Conservation (phyloP, 805 yeast genomes). For the Candida awuae region DNA sequence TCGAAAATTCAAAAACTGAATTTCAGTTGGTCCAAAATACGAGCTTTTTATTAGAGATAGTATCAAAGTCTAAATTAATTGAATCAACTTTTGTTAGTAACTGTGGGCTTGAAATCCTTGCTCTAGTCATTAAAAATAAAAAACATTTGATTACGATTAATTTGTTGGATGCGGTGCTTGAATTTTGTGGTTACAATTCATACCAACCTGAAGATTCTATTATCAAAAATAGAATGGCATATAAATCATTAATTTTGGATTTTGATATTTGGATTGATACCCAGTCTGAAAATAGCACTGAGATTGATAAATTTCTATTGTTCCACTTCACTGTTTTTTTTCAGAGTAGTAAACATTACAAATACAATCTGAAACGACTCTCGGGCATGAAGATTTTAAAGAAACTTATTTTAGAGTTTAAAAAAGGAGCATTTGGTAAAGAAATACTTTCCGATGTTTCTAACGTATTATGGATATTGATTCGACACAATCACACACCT, state of each 20-base stretch:
- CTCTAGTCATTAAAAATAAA: constrained; percentile 44
- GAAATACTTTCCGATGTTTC: constrained; percentile 32
- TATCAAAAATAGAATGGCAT: constrained; percentile 48
- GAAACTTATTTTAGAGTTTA: constrained; percentile 43
- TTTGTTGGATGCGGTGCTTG: constrained; percentile 41
- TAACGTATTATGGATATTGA: constrained; percentile 33
- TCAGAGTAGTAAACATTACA: constrained; percentile 41
- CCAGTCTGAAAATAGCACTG: constrained; percentile 23
- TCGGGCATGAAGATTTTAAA: constrained; percentile 40
- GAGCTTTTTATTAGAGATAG: constrained; percentile 34
- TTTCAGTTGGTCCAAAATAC: constrained; percentile 30
- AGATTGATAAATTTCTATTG: constrained; percentile 44
- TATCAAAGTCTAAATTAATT: constrained; percentile 37
- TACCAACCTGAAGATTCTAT: constrained; percentile 46
- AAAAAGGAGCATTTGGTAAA: constrained; percentile 32
- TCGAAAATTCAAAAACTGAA: constrained; percentile 37
- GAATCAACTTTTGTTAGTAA: constrained; percentile 51
- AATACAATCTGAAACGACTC: constrained; percentile 46
- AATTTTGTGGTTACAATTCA: constrained; percentile 49
- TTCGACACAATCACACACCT: constrained; percentile 42
- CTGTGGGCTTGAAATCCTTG: constrained; percentile 54
- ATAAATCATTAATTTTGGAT: constrained; percentile 51
- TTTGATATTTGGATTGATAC: constrained; percentile 46
- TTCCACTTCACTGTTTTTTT: constrained; percentile 52
- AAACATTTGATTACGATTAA: constrained; percentile 32